phyloP scores from a whole-genome alignment of 495 filamentous ascomycete species.

The Xylaria acuta region DNA sequence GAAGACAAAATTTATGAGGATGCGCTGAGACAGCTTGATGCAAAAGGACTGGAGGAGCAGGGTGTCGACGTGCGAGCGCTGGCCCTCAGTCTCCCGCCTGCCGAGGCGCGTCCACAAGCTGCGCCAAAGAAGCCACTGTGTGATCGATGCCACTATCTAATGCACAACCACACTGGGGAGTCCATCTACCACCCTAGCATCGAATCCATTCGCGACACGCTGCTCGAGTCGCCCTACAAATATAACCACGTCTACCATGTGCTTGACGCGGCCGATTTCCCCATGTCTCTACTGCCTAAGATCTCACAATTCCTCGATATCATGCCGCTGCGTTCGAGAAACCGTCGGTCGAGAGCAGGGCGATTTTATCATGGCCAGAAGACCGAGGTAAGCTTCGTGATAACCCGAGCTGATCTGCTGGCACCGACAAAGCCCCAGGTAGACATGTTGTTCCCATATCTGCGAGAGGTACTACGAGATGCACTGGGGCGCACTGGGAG shows the following conservation, averaged over 20 bases:
- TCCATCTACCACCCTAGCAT: conserved; percentile 79
- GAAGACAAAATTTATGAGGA: conserved; percentile 48
- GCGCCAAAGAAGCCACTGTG: conserved; percentile 64
- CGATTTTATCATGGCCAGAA: conserved; percentile 66
- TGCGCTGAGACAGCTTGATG: conserved; percentile 48
- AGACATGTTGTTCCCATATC: conserved; percentile 80
- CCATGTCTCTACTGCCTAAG: conserved; percentile 81
- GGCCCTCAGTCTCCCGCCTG: conserved; percentile 27
- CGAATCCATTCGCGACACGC: conserved; percentile 77
- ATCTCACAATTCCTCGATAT: conserved; percentile 60
- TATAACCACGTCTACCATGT: conserved; percentile 95
- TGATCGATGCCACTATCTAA: conserved; percentile 82
- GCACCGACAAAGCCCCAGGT: conserved; percentile 81
- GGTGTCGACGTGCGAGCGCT: conserved; percentile 50
- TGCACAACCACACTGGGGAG: conserved; percentile 73
- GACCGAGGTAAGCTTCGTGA: conserved; percentile 82
- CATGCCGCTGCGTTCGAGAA: conserved; percentile 72
- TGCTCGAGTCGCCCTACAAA: conserved; percentile 82
- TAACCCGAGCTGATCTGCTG: conserved; percentile 86
- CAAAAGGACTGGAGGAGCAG: conserved; percentile 47
- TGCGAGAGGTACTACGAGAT: conserved; percentile 74
- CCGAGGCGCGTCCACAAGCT: conserved; percentile 23
- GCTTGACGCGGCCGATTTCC: conserved; percentile 97
- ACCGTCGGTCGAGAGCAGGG: conserved; percentile 70
- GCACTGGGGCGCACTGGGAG: conserved; percentile 66